Evolutionary conservation across 2,329 filamentous ascomycete genomes (phyloP).

Genomic region (Arthrobotrys pseudoclavata): DNA sequence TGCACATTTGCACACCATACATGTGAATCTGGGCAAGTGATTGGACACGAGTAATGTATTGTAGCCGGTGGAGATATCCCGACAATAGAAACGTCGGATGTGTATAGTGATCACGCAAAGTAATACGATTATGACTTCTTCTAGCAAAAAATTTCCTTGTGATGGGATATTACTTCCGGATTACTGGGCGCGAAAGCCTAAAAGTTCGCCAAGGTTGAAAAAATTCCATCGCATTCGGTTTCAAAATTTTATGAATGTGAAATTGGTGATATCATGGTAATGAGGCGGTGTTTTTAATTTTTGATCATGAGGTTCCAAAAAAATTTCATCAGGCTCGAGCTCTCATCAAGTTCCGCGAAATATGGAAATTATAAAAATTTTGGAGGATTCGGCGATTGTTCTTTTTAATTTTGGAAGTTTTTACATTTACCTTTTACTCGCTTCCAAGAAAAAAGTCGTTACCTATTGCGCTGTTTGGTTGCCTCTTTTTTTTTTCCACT

Average conservation of each 20-base stretch:
- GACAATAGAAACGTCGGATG: background rate
- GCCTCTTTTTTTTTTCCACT: slow-evolving; percentile 1
- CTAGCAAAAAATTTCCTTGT: background rate
- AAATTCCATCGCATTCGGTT: slow-evolving; percentile 13
- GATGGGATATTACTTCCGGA: slow-evolving; percentile 10
- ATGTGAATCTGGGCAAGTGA: slow-evolving; percentile 21
- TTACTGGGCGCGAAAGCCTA: background rate
- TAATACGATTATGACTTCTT: slow-evolving; percentile 10
- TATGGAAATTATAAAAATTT: slow-evolving; percentile 16
- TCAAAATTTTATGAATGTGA: background rate
- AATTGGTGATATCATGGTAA: background rate
- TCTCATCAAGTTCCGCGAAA: slow-evolving; percentile 16
- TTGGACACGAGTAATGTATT: slow-evolving; percentile 28
- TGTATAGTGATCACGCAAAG: slow-evolving; percentile 25
- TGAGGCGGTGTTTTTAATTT: background rate
- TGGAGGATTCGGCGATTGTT: slow-evolving; percentile 27
- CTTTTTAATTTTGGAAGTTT: slow-evolving; percentile 17
- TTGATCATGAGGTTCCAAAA: slow-evolving; percentile 24
- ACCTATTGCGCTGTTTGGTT: slow-evolving; percentile 5
- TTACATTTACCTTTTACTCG: slow-evolving; percentile 31
- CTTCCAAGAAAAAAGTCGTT: slow-evolving; percentile 17
- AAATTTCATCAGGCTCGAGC: background rate
- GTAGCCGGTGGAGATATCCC: slow-evolving; percentile 20
- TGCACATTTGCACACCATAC: slow-evolving; percentile 24
- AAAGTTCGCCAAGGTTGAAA: background rate